Base-by-base conservation (phyloP, 192 early-diverging fungal genomes). In the Rhizophlyctis rosea region DNA sequence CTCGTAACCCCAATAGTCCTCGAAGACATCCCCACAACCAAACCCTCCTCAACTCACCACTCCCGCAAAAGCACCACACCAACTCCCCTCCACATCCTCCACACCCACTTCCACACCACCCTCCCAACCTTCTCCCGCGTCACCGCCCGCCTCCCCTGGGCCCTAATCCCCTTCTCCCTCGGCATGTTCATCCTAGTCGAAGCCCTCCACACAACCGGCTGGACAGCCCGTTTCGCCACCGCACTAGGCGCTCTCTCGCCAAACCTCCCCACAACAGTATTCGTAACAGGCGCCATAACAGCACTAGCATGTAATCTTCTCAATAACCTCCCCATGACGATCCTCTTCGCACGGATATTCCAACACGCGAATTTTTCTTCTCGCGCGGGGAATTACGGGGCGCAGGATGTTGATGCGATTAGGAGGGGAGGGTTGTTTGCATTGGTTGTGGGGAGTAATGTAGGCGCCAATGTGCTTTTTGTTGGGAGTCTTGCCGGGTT, bases 151-250 rank as follows among this genome's bases (percentile, higher is more conserved):
- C 81, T 93, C 65, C 93, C 93, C 0, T 92, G 86, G 78, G 65
- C 70, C 2, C 82, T 95, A 21, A 67, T 90, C 11, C 88, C 91
- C 0, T 95, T 95, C 70, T 75, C 85, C 11, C 67, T 93, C 30
- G 87, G 90, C 23, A 91, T 92, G 89, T 95, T 95, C 75, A 86
- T 92, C 56, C 76, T 93, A 32, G 87, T 91, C 11, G 90, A 81
- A 67, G 84, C 81, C 1, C 81, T 95, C 4, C 70, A 83, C 2
- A 39, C 68, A 27, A 67, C 75, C 9, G 88, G 88, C 0, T 91
- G 90, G 91, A 86, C 82, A 7, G 75, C 80, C 1, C 78, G 82
- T 11, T 79, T 93, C 57, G 85, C 91, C 0, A 74, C 52, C 21
- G 76, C 72, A 3, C 72, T 89, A 18, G 74, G 77, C 18, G 78